Evolutionary conservation across 805 yeast genomes (phyloP), one percentile per base, ranked within the genome.

Genomic region (Barnettozyma wickerhamii): DNA sequence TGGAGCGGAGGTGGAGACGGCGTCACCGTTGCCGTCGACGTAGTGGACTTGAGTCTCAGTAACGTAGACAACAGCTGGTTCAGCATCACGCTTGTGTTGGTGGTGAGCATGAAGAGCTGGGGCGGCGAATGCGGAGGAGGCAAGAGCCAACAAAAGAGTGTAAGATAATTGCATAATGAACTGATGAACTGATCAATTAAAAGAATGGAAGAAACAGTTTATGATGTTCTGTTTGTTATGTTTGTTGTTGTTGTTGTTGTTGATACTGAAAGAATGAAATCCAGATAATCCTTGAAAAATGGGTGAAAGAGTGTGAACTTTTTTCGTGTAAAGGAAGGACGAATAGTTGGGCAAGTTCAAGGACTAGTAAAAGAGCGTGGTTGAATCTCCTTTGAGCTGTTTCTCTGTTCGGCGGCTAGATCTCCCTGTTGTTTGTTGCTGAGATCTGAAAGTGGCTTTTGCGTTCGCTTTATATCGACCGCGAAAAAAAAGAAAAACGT

Each of bases 21-120:
- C 46, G 42, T 56, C 57, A 45, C 61, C 63, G 37, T 58, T 48
- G 28, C 50, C 62, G 29, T 61, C 62, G 39, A 65, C 68, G 28
- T 62, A 53, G 9, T 64, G 63, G 17, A 49, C 21, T 33, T 36
- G 37, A 28, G 65, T 59, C 42, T 65, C 52, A 37, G 71, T 60
- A n/a, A 62, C 56, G 42, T 59, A 58, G 27, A 64, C 64, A 20
- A 66, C 60, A 20, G 64, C 71, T 15, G 67, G 41, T 28, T 43
- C 42, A 36, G 45, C 48, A 10, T 67, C 74, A 59, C 73, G 67
- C 56, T 64, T 64, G 54, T 69, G 72, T 33, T 50, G 50, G 48
- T 68, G 72, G 50, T 69, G 75, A 28, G 55, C 52, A 48, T 71
- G 46, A 35, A 36, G 75, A 18, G 56, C 49, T 39, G 65, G 68